phyloP scores from a whole-genome alignment of 106 monocot species.

The Triglochin maritima region DNA sequence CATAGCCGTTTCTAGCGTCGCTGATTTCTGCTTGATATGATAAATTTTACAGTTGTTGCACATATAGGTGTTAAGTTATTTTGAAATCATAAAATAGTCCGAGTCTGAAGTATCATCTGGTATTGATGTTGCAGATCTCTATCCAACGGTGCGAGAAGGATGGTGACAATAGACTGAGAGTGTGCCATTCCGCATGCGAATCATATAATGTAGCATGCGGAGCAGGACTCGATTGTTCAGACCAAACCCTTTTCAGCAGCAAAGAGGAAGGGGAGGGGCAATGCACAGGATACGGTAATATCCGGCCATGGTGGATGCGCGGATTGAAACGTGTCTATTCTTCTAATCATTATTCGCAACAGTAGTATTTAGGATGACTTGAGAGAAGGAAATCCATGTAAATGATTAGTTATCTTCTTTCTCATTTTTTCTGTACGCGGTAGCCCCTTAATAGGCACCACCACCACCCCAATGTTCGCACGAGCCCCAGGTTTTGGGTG shows the following conservation, averaged over 20 bases:
- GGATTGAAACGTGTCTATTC: slow-evolving; percentile 39
- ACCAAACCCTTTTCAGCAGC: slow-evolving; percentile 89
- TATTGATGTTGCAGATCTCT: slow-evolving; percentile 46
- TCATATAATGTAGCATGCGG: slow-evolving; percentile 85
- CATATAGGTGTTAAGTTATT: too few species aligned
- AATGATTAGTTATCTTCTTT: slow-evolving; percentile 8
- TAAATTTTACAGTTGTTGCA: too few species aligned
- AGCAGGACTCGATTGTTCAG: slow-evolving; percentile 86
- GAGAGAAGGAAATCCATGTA: neutral
- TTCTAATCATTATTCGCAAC: neutral
- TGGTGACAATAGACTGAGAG: slow-evolving; percentile 92
- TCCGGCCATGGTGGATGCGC: slow-evolving; percentile 61
- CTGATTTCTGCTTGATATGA: too few species aligned
- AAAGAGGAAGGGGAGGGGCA: slow-evolving; percentile 80
- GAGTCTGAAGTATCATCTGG: too few species aligned
- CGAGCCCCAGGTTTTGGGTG: neutral
- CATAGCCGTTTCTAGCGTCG: too few species aligned
- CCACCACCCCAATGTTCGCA: neutral
- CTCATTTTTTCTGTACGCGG: neutral
- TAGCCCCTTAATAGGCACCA: neutral
- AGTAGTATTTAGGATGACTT: slow-evolving; percentile 2
- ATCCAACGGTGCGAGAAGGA: slow-evolving; percentile 91
- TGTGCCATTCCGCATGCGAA: slow-evolving; percentile 88
- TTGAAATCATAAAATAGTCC: too few species aligned
- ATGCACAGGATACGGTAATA: slow-evolving; percentile 88